phyloP scores from a whole-genome alignment of 345 rosid species.

The Limnanthes douglasii region DNA sequence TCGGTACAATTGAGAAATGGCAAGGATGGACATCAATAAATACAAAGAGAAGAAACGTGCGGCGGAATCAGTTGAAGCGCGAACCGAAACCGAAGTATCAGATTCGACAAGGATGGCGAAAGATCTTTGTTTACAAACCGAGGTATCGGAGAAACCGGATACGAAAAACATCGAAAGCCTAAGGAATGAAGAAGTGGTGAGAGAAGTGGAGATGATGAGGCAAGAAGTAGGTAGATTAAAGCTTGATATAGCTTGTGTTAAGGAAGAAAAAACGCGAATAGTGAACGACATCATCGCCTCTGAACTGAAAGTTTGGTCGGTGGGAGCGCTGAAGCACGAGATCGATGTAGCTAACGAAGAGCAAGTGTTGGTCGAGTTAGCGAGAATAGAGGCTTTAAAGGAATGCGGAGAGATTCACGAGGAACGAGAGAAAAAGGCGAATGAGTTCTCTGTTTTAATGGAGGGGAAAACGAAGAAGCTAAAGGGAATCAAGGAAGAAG shows the following conservation, averaged over 20 bases:
- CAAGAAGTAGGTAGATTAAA: slow-evolving; percentile 55
- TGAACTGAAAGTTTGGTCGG: slow-evolving; percentile 15
- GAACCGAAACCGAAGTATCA: too few relatives aligned
- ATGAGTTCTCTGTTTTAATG: slow-evolving; percentile 16
- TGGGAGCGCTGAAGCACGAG: slow-evolving; percentile 38
- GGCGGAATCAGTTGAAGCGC: too few relatives aligned
- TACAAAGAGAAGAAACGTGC: too few relatives aligned
- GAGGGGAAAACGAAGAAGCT: slow-evolving; percentile 20
- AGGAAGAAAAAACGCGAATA: slow-evolving; percentile 35
- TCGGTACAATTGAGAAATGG: too few relatives aligned
- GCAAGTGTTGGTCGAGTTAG: slow-evolving; percentile 65
- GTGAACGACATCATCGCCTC: slow-evolving; percentile 32
- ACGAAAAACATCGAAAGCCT: too few relatives aligned
- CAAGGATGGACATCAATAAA: too few relatives aligned
- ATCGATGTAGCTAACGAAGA: slow-evolving; percentile 67
- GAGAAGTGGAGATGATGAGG: slow-evolving; percentile 43
- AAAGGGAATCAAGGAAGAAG: slow-evolving; percentile 21
- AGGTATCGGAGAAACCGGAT: too few relatives aligned
- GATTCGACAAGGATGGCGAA: too few relatives aligned
- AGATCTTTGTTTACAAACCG: too few relatives aligned
- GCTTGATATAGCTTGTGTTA: slow-evolving; percentile 52
- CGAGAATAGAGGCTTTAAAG: slow-evolving; percentile 66
- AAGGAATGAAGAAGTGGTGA: slow-evolving; percentile 26
- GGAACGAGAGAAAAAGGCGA: slow-evolving; percentile 25
- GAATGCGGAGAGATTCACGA: slow-evolving; percentile 41